These are phyloP conservation scores for Talaromyces sp. DNA, from an alignment of 2,329 filamentous ascomycete species.

Conservation along the genomic window DNA sequence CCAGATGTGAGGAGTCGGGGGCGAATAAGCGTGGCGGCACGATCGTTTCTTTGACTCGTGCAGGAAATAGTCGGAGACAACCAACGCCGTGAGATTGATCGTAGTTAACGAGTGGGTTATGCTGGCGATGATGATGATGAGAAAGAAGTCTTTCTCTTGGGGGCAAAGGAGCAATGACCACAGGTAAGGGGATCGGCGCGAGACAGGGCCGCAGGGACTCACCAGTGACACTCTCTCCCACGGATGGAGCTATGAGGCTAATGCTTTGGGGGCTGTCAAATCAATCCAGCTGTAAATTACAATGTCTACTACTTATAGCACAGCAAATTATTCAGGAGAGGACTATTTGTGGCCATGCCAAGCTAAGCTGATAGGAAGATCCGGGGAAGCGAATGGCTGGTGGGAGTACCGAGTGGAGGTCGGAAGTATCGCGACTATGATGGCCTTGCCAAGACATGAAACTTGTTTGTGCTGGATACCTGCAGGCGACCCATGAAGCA, in stretches of 20 bases:
- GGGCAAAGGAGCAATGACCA: neutral
- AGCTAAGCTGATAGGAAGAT: slow-evolving; percentile 10
- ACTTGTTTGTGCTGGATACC: neutral
- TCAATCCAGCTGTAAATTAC: no score
- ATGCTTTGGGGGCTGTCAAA: neutral
- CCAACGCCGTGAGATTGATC: no score
- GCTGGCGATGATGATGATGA: slow-evolving; percentile 3
- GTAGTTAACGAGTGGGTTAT: neutral
- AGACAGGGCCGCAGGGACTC: neutral
- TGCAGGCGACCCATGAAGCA: neutral
- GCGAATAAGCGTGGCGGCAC: slow-evolving; percentile 14
- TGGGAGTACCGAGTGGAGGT: no score
- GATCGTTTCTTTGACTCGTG: slow-evolving; percentile 6
- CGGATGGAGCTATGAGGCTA: no score
- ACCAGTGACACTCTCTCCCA: no score
- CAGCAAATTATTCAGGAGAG: no score
- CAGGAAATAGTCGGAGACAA: no score
- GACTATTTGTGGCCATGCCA: no score
- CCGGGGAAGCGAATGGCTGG: no score
- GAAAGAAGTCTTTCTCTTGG: neutral
- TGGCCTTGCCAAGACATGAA: neutral
- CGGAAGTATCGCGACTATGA: neutral
- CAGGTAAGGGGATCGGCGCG: slow-evolving; percentile 5
- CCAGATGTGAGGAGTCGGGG: slow-evolving; percentile 27
- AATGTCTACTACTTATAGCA: no score